Base-by-base conservation (phyloP, 2,329 filamentous ascomycete genomes). In the Fusarium ambrosium region DNA sequence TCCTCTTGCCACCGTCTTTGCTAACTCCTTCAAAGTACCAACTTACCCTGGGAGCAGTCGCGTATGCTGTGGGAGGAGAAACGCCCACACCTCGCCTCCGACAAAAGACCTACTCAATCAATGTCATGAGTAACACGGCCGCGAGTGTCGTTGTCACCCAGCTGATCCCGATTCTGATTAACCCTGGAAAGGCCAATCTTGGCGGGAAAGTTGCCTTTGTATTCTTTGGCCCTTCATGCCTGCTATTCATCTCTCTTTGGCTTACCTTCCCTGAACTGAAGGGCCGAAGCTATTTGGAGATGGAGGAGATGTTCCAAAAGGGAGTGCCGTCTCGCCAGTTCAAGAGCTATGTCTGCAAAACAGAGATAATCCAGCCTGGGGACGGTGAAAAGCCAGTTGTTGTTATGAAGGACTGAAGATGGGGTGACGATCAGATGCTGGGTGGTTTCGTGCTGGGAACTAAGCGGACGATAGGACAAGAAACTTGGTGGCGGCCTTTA, bases 201-300 rank as follows among this genome's bases (percentile, higher is more conserved):
- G 79, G 79, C 8, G 77, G 78, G 36, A 81, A 82, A 70, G 70
- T 82, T 36, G 78, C 78, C 37, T 82, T 82, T 69, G 73, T 82
- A 58, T 80, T 80, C 73, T 80, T 79, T 29, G 80, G 60, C 70
- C 73, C 20, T 80, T 79, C 43, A 64, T 78, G 29, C 78, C 76
- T 29, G 78, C 39, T 80, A 39, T 80, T 79, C 18, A 66, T 81
- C 20, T 84, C 79, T 67, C 37, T 84, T 18, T 78, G 78, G 73
- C 79, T 80, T 60, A 81, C 72, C 53, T 77, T 84, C 81, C 86
- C 86, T 4, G 80, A 81, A 64, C 80, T 79, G 14, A 74, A 77
- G 29, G 74, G 71, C 13, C 72, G 77, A 55, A 72, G 70, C 68
- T 73, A 68, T 20, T 53, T 68, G 32, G 70, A 71, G 39, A 68